These are phyloP conservation scores for Boletus edulis DNA, from an alignment of 768 basidiomycete species.

Conservation along the genomic window DNA sequence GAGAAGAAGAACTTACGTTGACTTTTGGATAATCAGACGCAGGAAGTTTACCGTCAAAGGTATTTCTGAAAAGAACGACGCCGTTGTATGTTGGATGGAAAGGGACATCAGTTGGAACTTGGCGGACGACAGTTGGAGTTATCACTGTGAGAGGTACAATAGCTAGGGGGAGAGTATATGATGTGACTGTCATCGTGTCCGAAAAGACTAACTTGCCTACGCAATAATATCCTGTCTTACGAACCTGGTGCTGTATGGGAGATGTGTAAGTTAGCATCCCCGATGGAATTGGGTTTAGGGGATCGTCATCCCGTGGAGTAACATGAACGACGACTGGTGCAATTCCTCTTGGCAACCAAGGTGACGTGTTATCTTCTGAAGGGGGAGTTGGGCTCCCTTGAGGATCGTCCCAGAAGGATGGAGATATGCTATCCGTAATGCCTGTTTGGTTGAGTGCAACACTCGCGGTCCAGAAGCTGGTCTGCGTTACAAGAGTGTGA, in stretches of 20 bases:
- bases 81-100: conserved; percentile 80
- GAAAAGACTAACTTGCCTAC: conserved; percentile 63
- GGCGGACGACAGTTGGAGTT: conserved; percentile 31
- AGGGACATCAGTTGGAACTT: conserved; percentile 49
- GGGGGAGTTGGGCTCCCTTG: conserved; percentile 57
- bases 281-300: conserved; percentile 48
- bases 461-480: conserved; percentile 86
- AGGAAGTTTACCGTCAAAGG: conserved; percentile 83
- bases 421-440: conserved; percentile 11
- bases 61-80: conserved; percentile 80
- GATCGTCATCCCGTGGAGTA: conserved; percentile 21
- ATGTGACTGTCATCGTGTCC: neutral
- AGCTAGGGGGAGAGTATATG: conserved; percentile 43
- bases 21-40: conserved; percentile 98
- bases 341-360: conserved; percentile 40
- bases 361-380: conserved; percentile 44
- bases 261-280: conserved; percentile 55
- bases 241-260: conserved; percentile 81
- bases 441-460: conserved; percentile 53
- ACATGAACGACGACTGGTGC: conserved; percentile 7
- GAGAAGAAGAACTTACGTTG: conserved; percentile 53
- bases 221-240: conserved; percentile 93
- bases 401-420: conserved; percentile 58
- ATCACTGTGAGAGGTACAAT: conserved; percentile 88
- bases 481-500: conserved; percentile 60